These are phyloP conservation scores for Aspergillus piperis DNA, from an alignment of 2,329 filamentous ascomycete genomes.

Conservation along the genomic window DNA sequence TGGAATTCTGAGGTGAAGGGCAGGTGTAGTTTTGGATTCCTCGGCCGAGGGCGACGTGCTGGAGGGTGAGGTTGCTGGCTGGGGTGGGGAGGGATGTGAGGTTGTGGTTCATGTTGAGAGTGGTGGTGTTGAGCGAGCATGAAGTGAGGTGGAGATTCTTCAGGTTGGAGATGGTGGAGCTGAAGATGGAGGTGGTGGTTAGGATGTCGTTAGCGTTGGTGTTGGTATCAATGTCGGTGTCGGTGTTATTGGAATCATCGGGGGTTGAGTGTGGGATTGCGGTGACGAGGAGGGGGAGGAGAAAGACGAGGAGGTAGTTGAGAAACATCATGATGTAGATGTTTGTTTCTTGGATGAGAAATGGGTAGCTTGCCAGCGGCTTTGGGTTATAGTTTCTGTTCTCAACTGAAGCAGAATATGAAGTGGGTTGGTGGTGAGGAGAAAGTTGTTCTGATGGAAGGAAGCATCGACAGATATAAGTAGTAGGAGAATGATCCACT, in stretches of 20 bases:
- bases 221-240: too few relatives aligned
- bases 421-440: too few relatives aligned
- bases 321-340: conserved; percentile 3
- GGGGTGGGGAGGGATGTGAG: conserved; percentile 31
- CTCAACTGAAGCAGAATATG: too few relatives aligned
- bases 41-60: conserved; percentile 49
- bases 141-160: conserved; percentile 13
- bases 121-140: conserved; percentile 25
- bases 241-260: too few relatives aligned
- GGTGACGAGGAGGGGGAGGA: not conserved
- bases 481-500: too few relatives aligned
- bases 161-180: not conserved
- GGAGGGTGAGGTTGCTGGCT: conserved; percentile 35
- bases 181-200: not conserved
- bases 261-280: not conserved
- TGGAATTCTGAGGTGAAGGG: conserved; percentile 17
- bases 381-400: not conserved
- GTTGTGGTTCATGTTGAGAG: conserved; percentile 14
- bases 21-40: conserved; percentile 57
- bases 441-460: too few relatives aligned
- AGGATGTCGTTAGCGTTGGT: not conserved
- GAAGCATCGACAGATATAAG: too few relatives aligned
- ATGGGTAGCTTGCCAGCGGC: not conserved
- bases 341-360: not conserved
- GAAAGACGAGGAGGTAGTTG: not conserved